phyloP scores from a whole-genome alignment of 257 asterid genomes.

The Nemophila menziesii region DNA sequence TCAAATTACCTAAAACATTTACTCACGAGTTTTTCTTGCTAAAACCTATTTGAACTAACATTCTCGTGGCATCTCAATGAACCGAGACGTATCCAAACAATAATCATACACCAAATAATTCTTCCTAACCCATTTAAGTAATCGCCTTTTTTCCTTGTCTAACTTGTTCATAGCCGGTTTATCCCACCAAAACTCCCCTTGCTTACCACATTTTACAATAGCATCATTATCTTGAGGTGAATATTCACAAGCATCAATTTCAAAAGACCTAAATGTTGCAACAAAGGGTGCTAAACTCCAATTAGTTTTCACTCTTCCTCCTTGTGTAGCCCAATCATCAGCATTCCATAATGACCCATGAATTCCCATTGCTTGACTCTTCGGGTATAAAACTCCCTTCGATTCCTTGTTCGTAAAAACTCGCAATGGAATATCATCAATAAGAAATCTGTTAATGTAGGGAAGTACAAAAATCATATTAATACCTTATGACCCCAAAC shows the following conservation, averaged over 20 bases:
- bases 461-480: not conserved
- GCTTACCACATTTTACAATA: slow-evolving; percentile 25
- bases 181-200: slow-evolving; percentile 49
- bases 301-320: slow-evolving; percentile 49
- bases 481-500: not conserved
- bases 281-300: slow-evolving; percentile 46
- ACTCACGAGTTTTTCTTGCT: not conserved
- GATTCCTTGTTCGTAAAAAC: slow-evolving; percentile 34
- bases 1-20: too few relatives aligned
- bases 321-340: slow-evolving; percentile 59
- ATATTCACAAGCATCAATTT: slow-evolving; percentile 35
- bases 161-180: slow-evolving; percentile 32
- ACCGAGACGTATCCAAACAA: slow-evolving; percentile 38
- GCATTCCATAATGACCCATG: slow-evolving; percentile 53
- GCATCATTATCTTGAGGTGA: slow-evolving; percentile 13
- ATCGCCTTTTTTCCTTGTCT: slow-evolving; percentile 15
- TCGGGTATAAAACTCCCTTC: slow-evolving; percentile 29
- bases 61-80: slow-evolving; percentile 36
- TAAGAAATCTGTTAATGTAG: slow-evolving; percentile 25
- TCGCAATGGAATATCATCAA: slow-evolving; percentile 45
- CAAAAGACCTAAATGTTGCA: slow-evolving; percentile 25
- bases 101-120: slow-evolving; percentile 45
- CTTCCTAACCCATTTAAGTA: slow-evolving; percentile 22
- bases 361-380: slow-evolving; percentile 42
- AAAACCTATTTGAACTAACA: slow-evolving; percentile 15